A percentile compares a stretch with the other conserved stretches of the same genome.
phyloP scores from a whole-genome alignment of 2,329 filamentous ascomycete species.

The Cladophialophora psammophila region DNA sequence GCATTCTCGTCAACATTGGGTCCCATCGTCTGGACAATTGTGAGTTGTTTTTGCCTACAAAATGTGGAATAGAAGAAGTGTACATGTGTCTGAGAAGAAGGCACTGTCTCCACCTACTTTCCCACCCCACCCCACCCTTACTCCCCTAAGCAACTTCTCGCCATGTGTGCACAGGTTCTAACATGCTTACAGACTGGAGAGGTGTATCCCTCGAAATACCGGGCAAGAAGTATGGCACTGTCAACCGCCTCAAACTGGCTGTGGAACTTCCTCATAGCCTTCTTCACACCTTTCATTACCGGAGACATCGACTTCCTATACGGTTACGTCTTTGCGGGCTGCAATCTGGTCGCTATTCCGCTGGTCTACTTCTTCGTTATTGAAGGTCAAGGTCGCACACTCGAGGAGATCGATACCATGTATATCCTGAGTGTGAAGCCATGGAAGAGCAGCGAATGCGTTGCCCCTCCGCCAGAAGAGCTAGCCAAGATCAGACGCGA shows the following conservation, averaged over 20 bases:
- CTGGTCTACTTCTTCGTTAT: slow-evolving; percentile 81
- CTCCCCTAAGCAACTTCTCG: background rate
- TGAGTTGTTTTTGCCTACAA: background rate
- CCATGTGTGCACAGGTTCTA: background rate
- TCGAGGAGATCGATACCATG: slow-evolving; percentile 84
- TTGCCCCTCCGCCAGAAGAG: slow-evolving; percentile 37
- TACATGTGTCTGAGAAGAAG: background rate
- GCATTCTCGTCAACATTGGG: slow-evolving; percentile 88
- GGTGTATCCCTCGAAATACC: slow-evolving; percentile 53
- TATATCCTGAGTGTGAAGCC: slow-evolving; percentile 72
- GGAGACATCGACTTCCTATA: slow-evolving; percentile 75
- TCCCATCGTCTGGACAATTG: slow-evolving; percentile 61
- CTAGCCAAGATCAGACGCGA: slow-evolving; percentile 38
- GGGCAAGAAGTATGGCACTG: slow-evolving; percentile 49
- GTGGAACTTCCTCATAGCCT: slow-evolving; percentile 77
- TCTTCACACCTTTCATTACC: slow-evolving; percentile 83
- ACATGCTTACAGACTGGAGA: slow-evolving; percentile 45
- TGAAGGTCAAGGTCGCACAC: slow-evolving; percentile 70
- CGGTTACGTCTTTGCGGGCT: slow-evolving; percentile 79
- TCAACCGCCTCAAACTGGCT: slow-evolving; percentile 73
- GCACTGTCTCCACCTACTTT: background rate
- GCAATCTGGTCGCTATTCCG: slow-evolving; percentile 69
- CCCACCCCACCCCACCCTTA: background rate
- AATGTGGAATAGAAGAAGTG: background rate
- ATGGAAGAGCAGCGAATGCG: slow-evolving; percentile 47